Percentiles rank a stretch among this genome's conserved stretches.
phyloP scores from a whole-genome alignment of 768 basidiomycete genomes.

The Hydnomerulius pinastri region DNA sequence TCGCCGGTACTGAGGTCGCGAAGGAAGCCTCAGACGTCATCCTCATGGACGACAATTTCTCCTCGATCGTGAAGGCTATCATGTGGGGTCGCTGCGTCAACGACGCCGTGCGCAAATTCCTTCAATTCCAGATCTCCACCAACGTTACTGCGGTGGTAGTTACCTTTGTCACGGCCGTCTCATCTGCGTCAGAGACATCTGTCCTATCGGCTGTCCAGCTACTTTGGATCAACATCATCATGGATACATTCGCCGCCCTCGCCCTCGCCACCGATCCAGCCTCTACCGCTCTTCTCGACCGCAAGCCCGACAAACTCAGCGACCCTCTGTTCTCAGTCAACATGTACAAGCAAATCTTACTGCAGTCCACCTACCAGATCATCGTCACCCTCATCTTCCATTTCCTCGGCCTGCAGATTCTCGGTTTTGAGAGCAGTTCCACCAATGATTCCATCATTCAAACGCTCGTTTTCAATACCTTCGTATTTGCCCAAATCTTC shows the following conservation, averaged over 20 bases:
- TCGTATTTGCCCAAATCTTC: slow-evolving; percentile 97
- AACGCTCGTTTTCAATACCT: slow-evolving; percentile 96
- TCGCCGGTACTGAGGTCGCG: slow-evolving; percentile 96
- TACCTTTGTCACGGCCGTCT: slow-evolving; percentile 88
- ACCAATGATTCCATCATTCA: slow-evolving; percentile 53
- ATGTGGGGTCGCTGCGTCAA: slow-evolving; percentile 99
- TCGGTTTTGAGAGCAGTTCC: slow-evolving; percentile 49
- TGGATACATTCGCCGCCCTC: slow-evolving; percentile 98
- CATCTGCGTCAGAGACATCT: slow-evolving; percentile 72
- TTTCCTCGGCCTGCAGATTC: slow-evolving; percentile 75
- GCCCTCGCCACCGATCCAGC: slow-evolving; percentile 98
- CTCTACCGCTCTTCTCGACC: slow-evolving; percentile 72
- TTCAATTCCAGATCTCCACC: slow-evolving; percentile 93
- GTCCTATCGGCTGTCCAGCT: slow-evolving; percentile 96
- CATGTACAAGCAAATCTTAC: slow-evolving; percentile 96
- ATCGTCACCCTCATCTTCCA: slow-evolving; percentile 85
- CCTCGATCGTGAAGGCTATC: slow-evolving; percentile 95
- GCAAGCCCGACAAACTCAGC: slow-evolving; percentile 88
- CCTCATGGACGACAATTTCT: slow-evolving; percentile 96
- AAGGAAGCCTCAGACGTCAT: slow-evolving; percentile 99
- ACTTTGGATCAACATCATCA: slow-evolving; percentile 98
- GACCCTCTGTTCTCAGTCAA: slow-evolving; percentile 88
- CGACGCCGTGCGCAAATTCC: slow-evolving; percentile 95
- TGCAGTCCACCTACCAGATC: slow-evolving; percentile 89
- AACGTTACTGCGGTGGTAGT: slow-evolving; percentile 96